A percentile compares a stretch with the other conserved stretches of the same genome.
Conservation (phyloP, 2,329 filamentous ascomycete genomes). For the Aspergillus proliferans region DNA sequence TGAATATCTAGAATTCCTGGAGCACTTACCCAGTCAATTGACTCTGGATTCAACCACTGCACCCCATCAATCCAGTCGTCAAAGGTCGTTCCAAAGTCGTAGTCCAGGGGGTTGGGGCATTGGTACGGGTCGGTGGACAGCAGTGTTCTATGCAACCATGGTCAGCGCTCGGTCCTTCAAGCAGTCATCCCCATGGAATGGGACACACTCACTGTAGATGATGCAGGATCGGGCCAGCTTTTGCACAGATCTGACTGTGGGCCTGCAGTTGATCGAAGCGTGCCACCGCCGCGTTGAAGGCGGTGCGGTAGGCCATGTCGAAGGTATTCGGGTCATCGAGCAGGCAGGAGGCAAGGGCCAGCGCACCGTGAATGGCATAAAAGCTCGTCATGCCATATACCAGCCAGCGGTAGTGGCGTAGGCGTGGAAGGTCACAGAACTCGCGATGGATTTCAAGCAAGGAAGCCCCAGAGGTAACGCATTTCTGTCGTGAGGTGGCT, state of each 20-base stretch:
- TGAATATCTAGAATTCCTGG: too few species aligned
- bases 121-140: too few species aligned
- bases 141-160: background rate
- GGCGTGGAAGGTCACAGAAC: constrained; percentile 12
- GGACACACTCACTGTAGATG: background rate
- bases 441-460: constrained; percentile 17
- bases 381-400: constrained; percentile 21
- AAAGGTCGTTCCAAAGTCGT: constrained; percentile 12
- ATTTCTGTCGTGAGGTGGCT: constrained; percentile 10
- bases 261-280: background rate
- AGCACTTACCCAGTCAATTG: constrained; percentile 1
- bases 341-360: constrained; percentile 15
- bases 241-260: background rate
- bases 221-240: background rate
- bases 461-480: constrained; percentile 14
- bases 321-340: background rate
- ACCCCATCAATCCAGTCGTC: constrained; percentile 17
- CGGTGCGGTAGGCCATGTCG: background rate
- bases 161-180: background rate
- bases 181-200: background rate
- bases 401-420: constrained; percentile 20
- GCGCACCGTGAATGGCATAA: constrained; percentile 22
- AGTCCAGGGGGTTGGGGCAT: background rate
- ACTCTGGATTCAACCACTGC: constrained; percentile 1
- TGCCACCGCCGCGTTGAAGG: background rate